Conservation (phyloP, 2,329 filamentous ascomycete species). For the Fusarium pilosicola region DNA sequence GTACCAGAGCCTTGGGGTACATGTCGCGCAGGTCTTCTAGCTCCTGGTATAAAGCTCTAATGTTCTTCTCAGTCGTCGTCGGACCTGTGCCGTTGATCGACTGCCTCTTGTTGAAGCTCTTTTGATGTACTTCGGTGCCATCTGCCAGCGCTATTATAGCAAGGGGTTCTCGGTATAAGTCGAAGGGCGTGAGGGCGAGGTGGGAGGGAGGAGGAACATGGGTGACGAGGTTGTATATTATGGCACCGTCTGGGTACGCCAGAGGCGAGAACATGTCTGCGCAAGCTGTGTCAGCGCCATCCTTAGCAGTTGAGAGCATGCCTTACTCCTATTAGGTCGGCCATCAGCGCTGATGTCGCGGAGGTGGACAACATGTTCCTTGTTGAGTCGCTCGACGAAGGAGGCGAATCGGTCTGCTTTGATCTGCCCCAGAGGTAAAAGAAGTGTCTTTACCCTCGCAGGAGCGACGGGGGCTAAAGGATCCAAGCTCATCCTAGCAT, state of each 20-base stretch:
- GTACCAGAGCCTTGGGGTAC: conserved; percentile 80
- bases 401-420: conserved; percentile 80
- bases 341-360: conserved; percentile 88
- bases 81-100: conserved; percentile 62
- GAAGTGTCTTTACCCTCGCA: conserved; percentile 87
- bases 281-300: conserved; percentile 31
- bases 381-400: conserved; percentile 81
- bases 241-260: conserved; percentile 84
- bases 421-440: conserved; percentile 88
- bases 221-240: conserved; percentile 88
- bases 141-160: conserved; percentile 87
- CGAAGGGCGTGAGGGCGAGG: conserved; percentile 84
- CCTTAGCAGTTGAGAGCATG: conserved; percentile 9
- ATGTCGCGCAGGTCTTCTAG: conserved; percentile 76
- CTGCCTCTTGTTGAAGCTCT: conserved; percentile 63
- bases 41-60: conserved; percentile 70
- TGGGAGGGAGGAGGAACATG: conserved; percentile 83
- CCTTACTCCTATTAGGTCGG: conserved; percentile 83
- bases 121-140: conserved; percentile 72
- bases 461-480: conserved; percentile 90
- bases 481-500: conserved; percentile 84
- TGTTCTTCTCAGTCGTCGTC: conserved; percentile 65
- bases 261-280: conserved; percentile 93
- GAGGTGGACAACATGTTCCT: conserved; percentile 83
- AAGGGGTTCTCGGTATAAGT: conserved; percentile 86